Evolutionary conservation across 2,329 filamentous ascomycete genomes (phyloP).

Genomic region (Coniella vitis): DNA sequence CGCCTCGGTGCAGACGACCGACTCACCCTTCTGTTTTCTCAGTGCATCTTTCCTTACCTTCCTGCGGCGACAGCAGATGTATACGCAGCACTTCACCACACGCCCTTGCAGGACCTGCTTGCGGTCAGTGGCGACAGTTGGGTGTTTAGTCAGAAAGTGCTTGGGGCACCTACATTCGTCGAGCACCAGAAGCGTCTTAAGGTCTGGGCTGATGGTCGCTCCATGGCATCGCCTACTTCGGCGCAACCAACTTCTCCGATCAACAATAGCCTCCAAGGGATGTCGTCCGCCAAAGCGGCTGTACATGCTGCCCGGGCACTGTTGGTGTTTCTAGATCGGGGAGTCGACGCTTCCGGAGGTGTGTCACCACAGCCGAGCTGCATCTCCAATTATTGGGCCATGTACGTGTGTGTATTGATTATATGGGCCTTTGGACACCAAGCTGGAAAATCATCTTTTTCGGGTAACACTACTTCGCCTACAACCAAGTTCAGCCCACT

Average conservation of each 20-base stretch:
- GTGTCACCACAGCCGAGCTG: conserved; percentile 25
- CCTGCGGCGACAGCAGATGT: conserved; percentile 41
- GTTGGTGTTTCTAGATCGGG: conserved; percentile 34
- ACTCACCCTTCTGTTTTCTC: conserved; percentile 33
- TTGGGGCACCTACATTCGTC: conserved; percentile 34
- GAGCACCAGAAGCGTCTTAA: conserved; percentile 41
- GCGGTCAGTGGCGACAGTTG: conserved; percentile 53
- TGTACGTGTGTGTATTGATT: conserved; percentile 52
- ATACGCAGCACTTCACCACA: conserved; percentile 51
- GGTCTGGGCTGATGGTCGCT: conserved; percentile 30
- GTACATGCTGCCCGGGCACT: conserved; percentile 47
- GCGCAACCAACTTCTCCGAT: conserved; percentile 1
- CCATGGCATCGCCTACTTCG: conserved; percentile 2
- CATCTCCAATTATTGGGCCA: conserved; percentile 46
- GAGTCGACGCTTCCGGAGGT: conserved; percentile 3
- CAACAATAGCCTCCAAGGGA: conserved; percentile 21
- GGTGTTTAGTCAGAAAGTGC: conserved; percentile 49
- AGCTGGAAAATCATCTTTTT: conserved; percentile 8
- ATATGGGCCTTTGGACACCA: conserved; percentile 50
- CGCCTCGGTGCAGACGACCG: conserved; percentile 20
- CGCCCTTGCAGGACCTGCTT: conserved; percentile 51
- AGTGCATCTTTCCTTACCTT: neutral
- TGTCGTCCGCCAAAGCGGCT: conserved; percentile 36
- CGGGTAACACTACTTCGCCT: conserved; percentile 14
- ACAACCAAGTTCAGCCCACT: conserved; percentile 19